These are phyloP conservation scores for Phytopythium kandeliae DNA, from an alignment of 352 stramenopile genomes.

Conservation along the genomic window DNA sequence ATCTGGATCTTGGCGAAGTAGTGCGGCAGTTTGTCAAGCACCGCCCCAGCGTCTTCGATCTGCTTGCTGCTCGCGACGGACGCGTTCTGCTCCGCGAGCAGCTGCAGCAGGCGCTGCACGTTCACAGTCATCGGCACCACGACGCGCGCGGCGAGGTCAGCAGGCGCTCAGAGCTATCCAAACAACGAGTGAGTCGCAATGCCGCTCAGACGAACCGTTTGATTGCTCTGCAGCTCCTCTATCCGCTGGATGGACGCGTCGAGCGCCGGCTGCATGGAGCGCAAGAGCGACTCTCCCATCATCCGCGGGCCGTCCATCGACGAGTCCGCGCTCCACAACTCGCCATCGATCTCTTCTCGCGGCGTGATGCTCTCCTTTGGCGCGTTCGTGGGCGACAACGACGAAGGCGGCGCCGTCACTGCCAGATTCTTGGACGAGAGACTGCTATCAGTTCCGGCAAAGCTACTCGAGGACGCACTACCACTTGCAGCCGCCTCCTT, in stretches of 20 bases:
- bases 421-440: background rate
- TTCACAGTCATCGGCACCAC: background rate
- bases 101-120: constrained; percentile 40
- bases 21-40: constrained; percentile 68
- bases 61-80: constrained; percentile 46
- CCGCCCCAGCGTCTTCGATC: constrained; percentile 49
- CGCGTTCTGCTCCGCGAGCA: constrained; percentile 43
- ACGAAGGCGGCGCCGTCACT: background rate
- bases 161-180: background rate
- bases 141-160: constrained; percentile 3
- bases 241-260: constrained; percentile 68
- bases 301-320: constrained; percentile 40
- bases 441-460: background rate
- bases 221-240: constrained; percentile 51
- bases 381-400: background rate
- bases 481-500: background rate
- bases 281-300: constrained; percentile 52
- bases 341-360: constrained; percentile 10
- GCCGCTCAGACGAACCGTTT: constrained; percentile 11
- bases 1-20: constrained; percentile 61
- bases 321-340: constrained; percentile 32
- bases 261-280: constrained; percentile 48
- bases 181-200: no score
- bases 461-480: background rate
- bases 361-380: background rate